Evolutionary conservation across 2,329 filamentous ascomycete genomes (phyloP).

Genomic region (Alternaria viburni): DNA sequence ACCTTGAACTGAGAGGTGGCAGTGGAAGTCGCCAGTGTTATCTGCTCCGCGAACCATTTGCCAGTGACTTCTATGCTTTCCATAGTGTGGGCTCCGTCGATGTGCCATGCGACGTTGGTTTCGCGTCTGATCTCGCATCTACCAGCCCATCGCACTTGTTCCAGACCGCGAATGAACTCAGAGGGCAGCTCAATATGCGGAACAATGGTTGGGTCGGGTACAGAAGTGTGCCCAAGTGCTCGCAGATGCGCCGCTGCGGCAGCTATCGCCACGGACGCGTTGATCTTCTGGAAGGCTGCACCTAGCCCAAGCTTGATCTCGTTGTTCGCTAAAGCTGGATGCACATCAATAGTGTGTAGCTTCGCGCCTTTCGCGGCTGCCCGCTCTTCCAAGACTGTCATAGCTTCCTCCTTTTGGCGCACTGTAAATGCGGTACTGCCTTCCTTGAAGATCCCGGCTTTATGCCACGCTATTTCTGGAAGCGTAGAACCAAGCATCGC

Average conservation of each 20-base stretch:
- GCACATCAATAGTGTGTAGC: constrained; percentile 57
- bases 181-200: constrained; percentile 58
- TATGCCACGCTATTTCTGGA: constrained; percentile 89
- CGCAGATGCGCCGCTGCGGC: constrained; percentile 65
- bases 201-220: constrained; percentile 44
- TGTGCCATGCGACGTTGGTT: constrained; percentile 70
- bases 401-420: constrained; percentile 61
- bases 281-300: constrained; percentile 68
- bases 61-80: constrained; percentile 81
- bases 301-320: constrained; percentile 63
- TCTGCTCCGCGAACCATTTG: constrained; percentile 71
- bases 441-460: constrained; percentile 82
- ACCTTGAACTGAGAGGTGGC: constrained; percentile 18
- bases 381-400: constrained; percentile 62
- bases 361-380: constrained; percentile 57
- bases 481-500: constrained; percentile 80
- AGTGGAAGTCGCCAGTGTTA: constrained; percentile 43
- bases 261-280: constrained; percentile 67
- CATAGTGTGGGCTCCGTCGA: constrained; percentile 87
- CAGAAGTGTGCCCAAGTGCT: constrained; percentile 49
- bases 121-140: constrained; percentile 73
- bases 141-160: constrained; percentile 72
- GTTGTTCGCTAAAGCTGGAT: constrained; percentile 54
- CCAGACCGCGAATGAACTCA: constrained; percentile 70
- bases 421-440: constrained; percentile 69